These are phyloP conservation scores for Sarcodon aspratus DNA, from an alignment of 768 basidiomycete genomes.

Conservation along the genomic window DNA sequence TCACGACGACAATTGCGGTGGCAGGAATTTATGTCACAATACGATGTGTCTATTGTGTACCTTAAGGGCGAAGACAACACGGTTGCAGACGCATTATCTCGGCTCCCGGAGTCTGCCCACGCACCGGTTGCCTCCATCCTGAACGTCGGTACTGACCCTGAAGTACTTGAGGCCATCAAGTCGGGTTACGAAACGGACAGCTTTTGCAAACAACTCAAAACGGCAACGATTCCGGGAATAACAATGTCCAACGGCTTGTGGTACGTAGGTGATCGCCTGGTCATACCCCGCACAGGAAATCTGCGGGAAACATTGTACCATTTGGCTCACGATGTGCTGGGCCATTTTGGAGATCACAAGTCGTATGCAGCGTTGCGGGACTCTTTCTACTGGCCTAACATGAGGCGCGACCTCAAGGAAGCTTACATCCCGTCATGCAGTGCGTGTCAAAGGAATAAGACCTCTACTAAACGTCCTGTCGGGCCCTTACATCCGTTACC, in stretches of 20 bases:
- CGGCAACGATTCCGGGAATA: not conserved
- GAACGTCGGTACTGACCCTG: not conserved
- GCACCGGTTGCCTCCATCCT: too few species aligned
- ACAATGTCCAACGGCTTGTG: slow-evolving; percentile 5
- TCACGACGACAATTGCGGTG: slow-evolving; percentile 21
- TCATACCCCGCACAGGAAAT: slow-evolving; percentile 8
- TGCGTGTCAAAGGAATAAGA: slow-evolving; percentile 24
- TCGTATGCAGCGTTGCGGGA: too few species aligned
- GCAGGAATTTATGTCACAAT: slow-evolving; percentile 27
- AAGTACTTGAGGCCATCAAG: not conserved
- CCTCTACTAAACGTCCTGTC: slow-evolving; percentile 8
- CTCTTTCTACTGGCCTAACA: slow-evolving; percentile 17
- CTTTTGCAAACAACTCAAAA: slow-evolving; percentile 3
- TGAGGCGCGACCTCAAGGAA: slow-evolving; percentile 17
- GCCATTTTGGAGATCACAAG: slow-evolving; percentile 13
- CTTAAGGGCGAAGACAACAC: slow-evolving; percentile 27
- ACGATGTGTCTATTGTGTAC: slow-evolving; percentile 24
- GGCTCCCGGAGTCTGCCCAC: slow-evolving; percentile 11
- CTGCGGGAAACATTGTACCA: slow-evolving; percentile 7
- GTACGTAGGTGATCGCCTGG: slow-evolving; percentile 10
- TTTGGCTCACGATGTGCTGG: slow-evolving; percentile 10
- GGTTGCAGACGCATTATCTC: slow-evolving; percentile 28
- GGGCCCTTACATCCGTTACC: slow-evolving; percentile 15
- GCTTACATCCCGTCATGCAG: slow-evolving; percentile 20
- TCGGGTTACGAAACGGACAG: slow-evolving; percentile 5